Evolutionary conservation across 805 yeast species (phyloP), one percentile per base, ranked within the genome.

Genomic region (Metschnikowia vanudenii): DNA sequence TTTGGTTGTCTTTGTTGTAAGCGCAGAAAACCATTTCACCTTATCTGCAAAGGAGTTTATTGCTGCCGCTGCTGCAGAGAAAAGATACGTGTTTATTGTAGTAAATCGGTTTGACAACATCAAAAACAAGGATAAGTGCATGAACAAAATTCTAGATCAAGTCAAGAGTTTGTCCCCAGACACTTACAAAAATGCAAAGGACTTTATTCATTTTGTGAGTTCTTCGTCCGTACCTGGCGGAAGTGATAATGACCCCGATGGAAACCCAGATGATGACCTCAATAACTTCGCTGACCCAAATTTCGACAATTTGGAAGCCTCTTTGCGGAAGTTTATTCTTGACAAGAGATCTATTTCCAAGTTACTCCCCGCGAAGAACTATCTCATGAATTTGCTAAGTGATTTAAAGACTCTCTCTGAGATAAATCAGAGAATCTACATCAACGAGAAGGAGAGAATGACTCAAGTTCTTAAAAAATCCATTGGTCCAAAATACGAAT

Each of bases 21-120:
- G 85, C 63, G 96, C 99, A 0, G 98, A 91, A 60, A 95, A 94
- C 59, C 97, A 94, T 61, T 86, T 94, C 62, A 94, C 99, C 0
- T 71, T 90, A 47, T 87, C 96, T 0, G 98, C 97, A 0, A 85
- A 88, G 55, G 99, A 94, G 60, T 95, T 94, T 60, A 88, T 94
- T 43, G 75, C 92, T 2, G 80, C 88, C 32, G 96, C 97, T 0
- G 90, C 97, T 1, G 82, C 84, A 43, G 99, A 94, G 58, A 92
- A 90, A 68, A 83, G 92, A 51, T 79, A 91, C 53, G 88, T 94
- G 43, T 94, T 95, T 62, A 90, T 94, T 63, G 98, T 94, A 18
- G 95, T 92, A 34, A 95, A 94, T 69, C 80, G 86, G 60, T 94
- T 89, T 64, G 99, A 95, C 68, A 82, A 79, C 55, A 92, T 94